Conservation (phyloP, 2,329 filamentous ascomycete species). For the Thelonectria rubi region DNA sequence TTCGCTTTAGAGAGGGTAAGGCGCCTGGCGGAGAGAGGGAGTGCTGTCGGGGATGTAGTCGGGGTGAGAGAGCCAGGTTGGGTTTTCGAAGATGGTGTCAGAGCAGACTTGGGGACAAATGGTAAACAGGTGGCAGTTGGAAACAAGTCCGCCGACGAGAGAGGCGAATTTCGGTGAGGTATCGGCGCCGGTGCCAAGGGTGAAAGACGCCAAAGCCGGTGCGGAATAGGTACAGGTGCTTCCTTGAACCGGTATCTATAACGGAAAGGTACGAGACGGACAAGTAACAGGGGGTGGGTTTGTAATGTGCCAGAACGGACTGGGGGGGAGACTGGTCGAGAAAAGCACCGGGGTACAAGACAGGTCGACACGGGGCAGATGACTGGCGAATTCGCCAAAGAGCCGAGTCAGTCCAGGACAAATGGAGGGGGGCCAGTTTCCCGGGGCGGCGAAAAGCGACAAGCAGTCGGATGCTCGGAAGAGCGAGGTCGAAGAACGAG, state of each 20-base stretch:
- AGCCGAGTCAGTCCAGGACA: conserved; percentile 32
- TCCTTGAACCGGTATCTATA: conserved; percentile 12
- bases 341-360: conserved; percentile 33
- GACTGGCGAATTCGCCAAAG: conserved; percentile 32
- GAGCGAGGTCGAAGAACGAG: conserved; percentile 1
- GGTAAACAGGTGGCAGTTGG: conserved; percentile 31
- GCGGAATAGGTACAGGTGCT: conserved; percentile 9
- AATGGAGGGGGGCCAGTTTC: conserved; percentile 30
- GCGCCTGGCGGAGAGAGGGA: conserved; percentile 17
- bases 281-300: conserved; percentile 17
- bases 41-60: conserved; percentile 6
- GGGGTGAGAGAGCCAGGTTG: conserved; percentile 12
- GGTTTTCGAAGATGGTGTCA: conserved; percentile 22
- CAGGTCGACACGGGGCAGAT: conserved; percentile 35
- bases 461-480: conserved; percentile 34
- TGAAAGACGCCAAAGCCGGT: conserved; percentile 26
- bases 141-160: conserved; percentile 30
- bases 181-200: conserved; percentile 36
- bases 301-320: conserved; percentile 30
- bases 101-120: conserved; percentile 27
- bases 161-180: conserved; percentile 40
- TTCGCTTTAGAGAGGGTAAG: conserved; percentile 27
- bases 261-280: conserved; percentile 15
- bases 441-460: conserved; percentile 35
- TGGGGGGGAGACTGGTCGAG: conserved; percentile 35